Conservation (phyloP, 805 yeast genomes). For the Wickerhamomyces kurtzmanii region DNA sequence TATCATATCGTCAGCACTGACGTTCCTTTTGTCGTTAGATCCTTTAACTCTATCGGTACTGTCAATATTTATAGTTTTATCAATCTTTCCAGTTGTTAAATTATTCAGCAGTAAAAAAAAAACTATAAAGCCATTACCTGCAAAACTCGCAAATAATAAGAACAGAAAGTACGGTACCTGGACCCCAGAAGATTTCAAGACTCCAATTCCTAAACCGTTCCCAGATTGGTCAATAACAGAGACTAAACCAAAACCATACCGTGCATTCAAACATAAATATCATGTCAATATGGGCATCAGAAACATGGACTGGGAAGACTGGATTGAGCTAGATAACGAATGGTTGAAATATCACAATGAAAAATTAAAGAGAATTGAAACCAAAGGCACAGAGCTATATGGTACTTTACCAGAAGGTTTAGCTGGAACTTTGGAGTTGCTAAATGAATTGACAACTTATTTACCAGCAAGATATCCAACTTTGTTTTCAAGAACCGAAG, state of each 20-base stretch:
- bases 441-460: constrained; percentile 41
- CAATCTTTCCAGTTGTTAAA: no score
- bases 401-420: constrained; percentile 41
- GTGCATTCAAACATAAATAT: constrained; percentile 60
- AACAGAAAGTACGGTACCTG: constrained; percentile 38
- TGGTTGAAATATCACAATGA: constrained; percentile 46
- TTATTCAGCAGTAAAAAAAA: not conserved
- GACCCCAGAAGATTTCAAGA: constrained; percentile 39
- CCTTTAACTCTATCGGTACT: no score
- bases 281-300: constrained; percentile 64
- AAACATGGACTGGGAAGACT: constrained; percentile 45
- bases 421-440: constrained; percentile 44
- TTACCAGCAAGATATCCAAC: constrained; percentile 51
- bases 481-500: constrained; percentile 33
- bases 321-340: constrained; percentile 65
- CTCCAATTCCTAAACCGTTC: constrained; percentile 40
- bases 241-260: constrained; percentile 50
- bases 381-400: constrained; percentile 35
- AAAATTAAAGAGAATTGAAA: constrained; percentile 38
- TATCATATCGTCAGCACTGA: no score
- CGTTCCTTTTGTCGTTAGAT: no score
- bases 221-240: constrained; percentile 36
- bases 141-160: constrained; percentile 30
- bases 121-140: constrained; percentile 19
- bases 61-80: no score